These are phyloP conservation scores for Tolypocladium pustulatum DNA, from an alignment of 2,329 filamentous ascomycete species.

Conservation along the genomic window DNA sequence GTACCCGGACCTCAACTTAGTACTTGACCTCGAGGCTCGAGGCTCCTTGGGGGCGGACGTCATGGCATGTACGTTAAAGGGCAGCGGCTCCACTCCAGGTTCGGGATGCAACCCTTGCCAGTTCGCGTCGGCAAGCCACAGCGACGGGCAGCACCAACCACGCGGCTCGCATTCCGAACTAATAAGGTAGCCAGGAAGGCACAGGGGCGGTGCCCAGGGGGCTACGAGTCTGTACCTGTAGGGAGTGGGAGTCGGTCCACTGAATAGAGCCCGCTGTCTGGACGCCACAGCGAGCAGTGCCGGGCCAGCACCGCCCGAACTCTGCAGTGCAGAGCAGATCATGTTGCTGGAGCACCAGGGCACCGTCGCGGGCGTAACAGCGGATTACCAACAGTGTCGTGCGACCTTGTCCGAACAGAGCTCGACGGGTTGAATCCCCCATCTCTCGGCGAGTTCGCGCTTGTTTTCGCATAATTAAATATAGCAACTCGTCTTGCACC, in stretches of 20 bases:
- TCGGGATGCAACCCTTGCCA: not conserved
- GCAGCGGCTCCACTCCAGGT: not conserved
- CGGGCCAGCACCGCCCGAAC: no score
- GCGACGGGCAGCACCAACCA: no score
- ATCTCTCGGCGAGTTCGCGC: not conserved
- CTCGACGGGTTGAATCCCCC: not conserved
- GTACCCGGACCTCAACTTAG: not conserved
- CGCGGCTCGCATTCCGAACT: not conserved
- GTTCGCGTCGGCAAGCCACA: not conserved
- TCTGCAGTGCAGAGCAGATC: no score
- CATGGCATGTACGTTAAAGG: not conserved
- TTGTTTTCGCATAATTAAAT: not conserved
- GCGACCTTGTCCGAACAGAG: no score
- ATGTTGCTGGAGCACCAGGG: no score
- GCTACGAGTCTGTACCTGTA: no score
- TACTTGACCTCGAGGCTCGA: not conserved
- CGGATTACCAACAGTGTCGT: no score
- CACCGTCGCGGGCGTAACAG: no score
- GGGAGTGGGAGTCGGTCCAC: not conserved
- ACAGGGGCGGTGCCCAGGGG: not conserved
- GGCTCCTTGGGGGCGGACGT: not conserved
- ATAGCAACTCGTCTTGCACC: not conserved
- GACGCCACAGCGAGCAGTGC: not conserved
- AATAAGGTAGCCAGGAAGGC: not conserved
- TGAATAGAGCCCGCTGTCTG: not conserved